These are phyloP conservation scores for Cutaneotrichosporon sp. DNA, from an alignment of 1,284 basidiomycete genomes.

Conservation along the genomic window DNA sequence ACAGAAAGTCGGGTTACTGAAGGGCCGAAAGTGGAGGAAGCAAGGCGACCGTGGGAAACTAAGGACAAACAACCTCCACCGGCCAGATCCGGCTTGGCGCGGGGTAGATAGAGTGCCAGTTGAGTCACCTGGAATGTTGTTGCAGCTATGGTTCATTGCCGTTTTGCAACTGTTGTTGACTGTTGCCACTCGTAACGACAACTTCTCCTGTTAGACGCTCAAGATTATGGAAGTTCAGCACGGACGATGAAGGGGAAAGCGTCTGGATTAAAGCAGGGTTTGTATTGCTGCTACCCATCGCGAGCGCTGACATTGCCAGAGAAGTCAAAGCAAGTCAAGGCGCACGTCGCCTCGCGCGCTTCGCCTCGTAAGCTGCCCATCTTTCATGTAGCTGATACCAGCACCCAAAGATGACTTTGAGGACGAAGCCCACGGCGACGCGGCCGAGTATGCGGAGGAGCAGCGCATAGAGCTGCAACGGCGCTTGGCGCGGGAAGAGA, in stretches of 20 bases:
- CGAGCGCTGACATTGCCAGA: not conserved
- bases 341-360: constrained; percentile 1
- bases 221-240: no score
- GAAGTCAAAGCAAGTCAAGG: not conserved
- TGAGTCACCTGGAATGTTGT: no score
- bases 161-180: no score
- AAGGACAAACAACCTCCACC: not conserved
- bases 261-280: no score
- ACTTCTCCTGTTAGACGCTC: no score
- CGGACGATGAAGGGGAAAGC: no score
- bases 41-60: constrained; percentile 1
- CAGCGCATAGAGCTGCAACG: constrained; percentile 14
- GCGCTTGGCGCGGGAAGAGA: not conserved
- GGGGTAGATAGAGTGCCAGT: no score
- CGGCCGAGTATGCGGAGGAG: constrained; percentile 20
- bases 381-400: not conserved
- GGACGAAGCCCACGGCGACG: constrained; percentile 19
- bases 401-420: constrained; percentile 36
- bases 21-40: constrained; percentile 2
- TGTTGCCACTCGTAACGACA: no score
- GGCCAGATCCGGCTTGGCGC: no score
- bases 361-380: constrained; percentile 6
- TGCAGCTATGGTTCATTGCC: no score
- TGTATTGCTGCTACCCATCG: no score
- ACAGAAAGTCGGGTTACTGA: constrained; percentile 1